Evolutionary conservation across 1,139 yeast genomes (phyloP).

Genomic region (Diutina scorzettiae): DNA sequence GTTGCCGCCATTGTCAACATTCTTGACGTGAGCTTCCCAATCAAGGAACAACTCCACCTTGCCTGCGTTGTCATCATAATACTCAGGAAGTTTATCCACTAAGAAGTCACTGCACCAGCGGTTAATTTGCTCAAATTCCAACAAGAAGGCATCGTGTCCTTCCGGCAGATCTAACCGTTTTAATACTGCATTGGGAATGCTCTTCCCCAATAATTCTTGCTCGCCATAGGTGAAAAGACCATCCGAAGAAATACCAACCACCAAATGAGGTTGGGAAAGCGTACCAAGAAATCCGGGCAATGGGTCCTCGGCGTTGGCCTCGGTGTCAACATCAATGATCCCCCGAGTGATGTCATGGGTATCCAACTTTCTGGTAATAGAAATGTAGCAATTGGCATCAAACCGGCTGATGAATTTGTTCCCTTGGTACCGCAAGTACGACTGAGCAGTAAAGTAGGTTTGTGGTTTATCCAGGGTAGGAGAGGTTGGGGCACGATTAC

Average conservation of each 20-base stretch:
- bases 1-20: constrained; percentile 38
- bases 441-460: constrained; percentile 89
- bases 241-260: constrained; percentile 85
- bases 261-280: constrained; percentile 53
- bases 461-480: constrained; percentile 37
- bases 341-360: constrained; percentile 90
- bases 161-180: constrained; percentile 83
- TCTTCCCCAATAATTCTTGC: constrained; percentile 70
- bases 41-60: constrained; percentile 42
- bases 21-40: constrained; percentile 31
- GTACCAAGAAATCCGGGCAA: constrained; percentile 33
- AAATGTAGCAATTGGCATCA: constrained; percentile 92
- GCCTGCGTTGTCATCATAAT: constrained; percentile 31
- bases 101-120: constrained; percentile 57
- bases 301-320: constrained; percentile 21
- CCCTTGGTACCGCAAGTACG: constrained; percentile 88
- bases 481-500: constrained; percentile 7
- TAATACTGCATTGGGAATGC: constrained; percentile 58
- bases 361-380: constrained; percentile 85
- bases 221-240: constrained; percentile 88
- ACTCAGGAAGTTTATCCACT: constrained; percentile 40
- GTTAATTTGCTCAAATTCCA: constrained; percentile 80
- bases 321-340: constrained; percentile 29
- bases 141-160: constrained; percentile 92
- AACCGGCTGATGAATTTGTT: constrained; percentile 78